Evolutionary conservation across 495 filamentous ascomycete genomes (phyloP).

Genomic region (Aspergillus heteromorphus): DNA sequence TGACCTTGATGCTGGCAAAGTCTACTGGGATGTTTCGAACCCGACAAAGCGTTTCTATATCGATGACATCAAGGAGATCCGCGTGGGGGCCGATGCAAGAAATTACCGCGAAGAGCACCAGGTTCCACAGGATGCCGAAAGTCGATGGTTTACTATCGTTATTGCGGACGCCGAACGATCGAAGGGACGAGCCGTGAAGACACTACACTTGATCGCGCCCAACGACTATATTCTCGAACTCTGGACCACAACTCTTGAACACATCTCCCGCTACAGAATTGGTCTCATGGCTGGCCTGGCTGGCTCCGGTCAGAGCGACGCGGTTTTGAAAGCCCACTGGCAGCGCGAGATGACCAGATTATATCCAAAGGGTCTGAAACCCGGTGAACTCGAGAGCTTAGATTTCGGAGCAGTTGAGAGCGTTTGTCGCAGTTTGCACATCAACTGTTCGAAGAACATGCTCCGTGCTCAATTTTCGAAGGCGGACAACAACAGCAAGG

Average conservation of each 20-base stretch:
- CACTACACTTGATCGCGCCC: conserved; percentile 77
- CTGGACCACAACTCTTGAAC: conserved; percentile 78
- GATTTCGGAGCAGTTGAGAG: conserved; percentile 71
- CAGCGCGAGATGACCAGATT: conserved; percentile 73
- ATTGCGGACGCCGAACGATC: conserved; percentile 65
- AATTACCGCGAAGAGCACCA: conserved; percentile 85
- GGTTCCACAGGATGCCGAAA: conserved; percentile 54
- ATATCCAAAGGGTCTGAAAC: conserved; percentile 48
- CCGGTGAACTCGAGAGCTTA: conserved; percentile 61
- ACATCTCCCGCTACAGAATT: conserved; percentile 73
- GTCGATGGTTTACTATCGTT: conserved; percentile 81
- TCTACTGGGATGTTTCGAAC: conserved; percentile 78
- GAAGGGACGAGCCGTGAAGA: conserved; percentile 64
- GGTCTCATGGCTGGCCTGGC: conserved; percentile 84
- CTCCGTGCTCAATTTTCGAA: conserved; percentile 69
- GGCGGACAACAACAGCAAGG: conserved; percentile 58
- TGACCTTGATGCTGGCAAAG: conserved; percentile 74
- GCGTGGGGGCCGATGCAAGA: conserved; percentile 74
- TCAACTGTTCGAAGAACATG: conserved; percentile 73
- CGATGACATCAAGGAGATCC: conserved; percentile 89
- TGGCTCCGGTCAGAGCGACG: conserved; percentile 66
- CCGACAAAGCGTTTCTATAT: conserved; percentile 81
- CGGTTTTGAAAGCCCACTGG: conserved; percentile 77
- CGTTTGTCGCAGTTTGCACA: conserved; percentile 81
- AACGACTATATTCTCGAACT: conserved; percentile 60